Evolutionary conservation across 1,284 basidiomycete genomes (phyloP), one percentile per base, ranked within the genome.

Genomic region (Sutorius eximius): DNA sequence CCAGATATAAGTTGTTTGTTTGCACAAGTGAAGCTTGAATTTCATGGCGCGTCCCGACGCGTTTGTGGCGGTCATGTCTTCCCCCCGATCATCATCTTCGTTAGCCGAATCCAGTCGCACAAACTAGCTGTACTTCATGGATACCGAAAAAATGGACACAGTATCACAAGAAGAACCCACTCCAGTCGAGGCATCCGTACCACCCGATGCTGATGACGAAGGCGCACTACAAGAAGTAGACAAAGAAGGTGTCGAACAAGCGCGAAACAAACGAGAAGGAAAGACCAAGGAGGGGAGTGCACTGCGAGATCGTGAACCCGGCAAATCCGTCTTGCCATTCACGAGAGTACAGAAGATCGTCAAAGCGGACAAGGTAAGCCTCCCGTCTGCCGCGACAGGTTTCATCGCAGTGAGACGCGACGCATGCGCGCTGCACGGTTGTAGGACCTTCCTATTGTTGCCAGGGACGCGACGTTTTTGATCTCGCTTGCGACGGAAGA

Each of bases 401-500:
- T 42, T 32, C 44, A 18, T 42, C 13, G 45, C 27, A 18, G 37
- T 30, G 34, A 36, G 45, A 45, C 44, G 37, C 37, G 12, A n/a
- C 10, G 7, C 36, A 34, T 3, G 22, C 52, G 24, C 2, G 33
- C 30, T 30, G 24, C 5, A 27, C 36, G 36, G n/a, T 37, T 13
- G 20, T 48, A 91, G 88, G 89, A 91, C 38, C 78, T 92, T 51
- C 83, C 86, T 0, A 83, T 83, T 44, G 76, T 91, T 5, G 82
- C 87, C 10, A 83, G 78, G 65, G 89, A 92, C 51, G 89, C 88
- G 11, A 81, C 82, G 0, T 82, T 87, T 59, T 69, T 89, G 24
- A 86, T 92, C 51, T 85, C 88, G 24, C 71, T 89, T 38, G 89
- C 89, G 3, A 82, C 90, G 40, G 89, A 92, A 67, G 85, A 89